phyloP scores from a whole-genome alignment of 2,329 filamentous ascomycete genomes.

The Pseudogymnoascus pannorum region DNA sequence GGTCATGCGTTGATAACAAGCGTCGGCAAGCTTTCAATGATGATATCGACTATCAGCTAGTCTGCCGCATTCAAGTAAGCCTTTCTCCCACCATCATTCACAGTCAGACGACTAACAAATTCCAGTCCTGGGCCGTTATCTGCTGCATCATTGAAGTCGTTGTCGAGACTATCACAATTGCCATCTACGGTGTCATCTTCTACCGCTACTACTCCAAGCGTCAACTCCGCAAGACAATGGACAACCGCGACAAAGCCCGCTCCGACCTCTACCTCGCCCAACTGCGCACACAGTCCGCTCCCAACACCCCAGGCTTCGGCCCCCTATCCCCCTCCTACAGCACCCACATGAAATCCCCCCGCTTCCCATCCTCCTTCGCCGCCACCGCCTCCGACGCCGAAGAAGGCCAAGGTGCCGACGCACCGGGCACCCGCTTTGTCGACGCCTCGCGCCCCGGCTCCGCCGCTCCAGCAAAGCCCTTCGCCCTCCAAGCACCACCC shows the following conservation, averaged over 20 bases:
- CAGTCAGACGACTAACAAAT: constrained; percentile 11
- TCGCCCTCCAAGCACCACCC: constrained; percentile 82
- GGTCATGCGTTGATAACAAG: constrained; percentile 89
- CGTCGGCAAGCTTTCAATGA: constrained; percentile 69
- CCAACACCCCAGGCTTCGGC: constrained; percentile 86
- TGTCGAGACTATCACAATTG: constrained; percentile 82
- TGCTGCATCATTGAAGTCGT: constrained; percentile 97
- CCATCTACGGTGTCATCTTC: constrained; percentile 90
- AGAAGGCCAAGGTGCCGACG: constrained; percentile 47
- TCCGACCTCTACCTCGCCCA: constrained; percentile 91
- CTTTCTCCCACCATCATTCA: background rate
- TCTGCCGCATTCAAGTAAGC: constrained; percentile 78
- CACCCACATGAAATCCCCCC: constrained; percentile 37
- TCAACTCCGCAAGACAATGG: constrained; percentile 93
- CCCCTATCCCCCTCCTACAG: constrained; percentile 55
- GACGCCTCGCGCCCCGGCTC: constrained; percentile 54
- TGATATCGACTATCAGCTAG: constrained; percentile 78
- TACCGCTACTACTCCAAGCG: constrained; percentile 97
- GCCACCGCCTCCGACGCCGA: constrained; percentile 46
- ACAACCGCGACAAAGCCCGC: constrained; percentile 84
- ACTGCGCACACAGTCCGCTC: constrained; percentile 76
- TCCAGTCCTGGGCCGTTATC: constrained; percentile 84
- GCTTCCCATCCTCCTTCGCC: constrained; percentile 49
- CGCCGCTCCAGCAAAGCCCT: constrained; percentile 50
- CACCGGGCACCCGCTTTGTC: constrained; percentile 42